These are phyloP conservation scores for Plectosphaerella sp. DNA, from an alignment of 2,329 filamentous ascomycete species.

Conservation along the genomic window DNA sequence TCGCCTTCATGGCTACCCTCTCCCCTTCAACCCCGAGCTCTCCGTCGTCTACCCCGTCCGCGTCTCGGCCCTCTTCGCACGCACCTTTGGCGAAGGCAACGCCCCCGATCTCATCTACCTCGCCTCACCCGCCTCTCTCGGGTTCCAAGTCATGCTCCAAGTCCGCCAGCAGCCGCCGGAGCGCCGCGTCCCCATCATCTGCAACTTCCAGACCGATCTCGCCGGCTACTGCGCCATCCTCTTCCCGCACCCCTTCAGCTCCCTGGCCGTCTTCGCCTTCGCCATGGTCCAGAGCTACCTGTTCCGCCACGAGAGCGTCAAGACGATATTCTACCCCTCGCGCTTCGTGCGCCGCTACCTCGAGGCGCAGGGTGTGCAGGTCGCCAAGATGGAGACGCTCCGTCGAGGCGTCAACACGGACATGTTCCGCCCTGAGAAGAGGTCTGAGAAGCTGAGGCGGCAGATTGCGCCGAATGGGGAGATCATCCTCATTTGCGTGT, in stretches of 20 bases:
- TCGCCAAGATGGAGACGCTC: constrained; percentile 54
- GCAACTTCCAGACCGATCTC: constrained; percentile 70
- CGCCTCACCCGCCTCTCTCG: constrained; percentile 64
- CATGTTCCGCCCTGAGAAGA: constrained; percentile 51
- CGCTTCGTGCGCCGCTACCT: constrained; percentile 59
- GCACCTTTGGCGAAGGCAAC: constrained; percentile 47
- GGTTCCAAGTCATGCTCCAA: constrained; percentile 69
- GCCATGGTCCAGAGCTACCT: constrained; percentile 61
- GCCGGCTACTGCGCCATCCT: constrained; percentile 65
- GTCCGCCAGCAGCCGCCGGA: constrained; percentile 52
- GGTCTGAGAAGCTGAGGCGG: constrained; percentile 46
- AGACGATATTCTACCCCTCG: constrained; percentile 67
- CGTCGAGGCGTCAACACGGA: constrained; percentile 62
- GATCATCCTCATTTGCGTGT: constrained; percentile 62
- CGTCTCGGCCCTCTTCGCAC: constrained; percentile 54
- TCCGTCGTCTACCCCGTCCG: constrained; percentile 67
- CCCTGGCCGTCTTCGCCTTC: constrained; percentile 58
- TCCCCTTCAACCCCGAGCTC: constrained; percentile 69
- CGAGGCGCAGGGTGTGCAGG: constrained; percentile 48
- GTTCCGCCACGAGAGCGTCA: constrained; percentile 56
- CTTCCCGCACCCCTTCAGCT: constrained; percentile 59
- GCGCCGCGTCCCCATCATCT: constrained; percentile 54
- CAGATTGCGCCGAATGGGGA: constrained; percentile 58
- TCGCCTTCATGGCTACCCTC: constrained; percentile 58
- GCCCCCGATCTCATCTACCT: constrained; percentile 65